Evolutionary conservation across 208 protist species (phyloP), one percentile per base, ranked within the genome.

Genomic region (Naegleria lovaniensis): DNA sequence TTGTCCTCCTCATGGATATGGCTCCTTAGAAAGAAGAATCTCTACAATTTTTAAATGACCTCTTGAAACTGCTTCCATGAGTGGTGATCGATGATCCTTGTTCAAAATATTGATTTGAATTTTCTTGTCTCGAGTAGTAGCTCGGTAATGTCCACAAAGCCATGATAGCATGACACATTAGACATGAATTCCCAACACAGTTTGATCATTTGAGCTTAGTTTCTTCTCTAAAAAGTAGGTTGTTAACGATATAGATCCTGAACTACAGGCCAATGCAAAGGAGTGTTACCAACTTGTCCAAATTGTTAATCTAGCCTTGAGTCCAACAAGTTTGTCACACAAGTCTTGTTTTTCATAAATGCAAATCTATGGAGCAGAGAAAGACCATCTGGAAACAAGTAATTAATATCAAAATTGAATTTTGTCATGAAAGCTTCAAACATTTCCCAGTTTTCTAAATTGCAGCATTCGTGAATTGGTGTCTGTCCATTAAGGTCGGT

Each of bases 211-310:
- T 5, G 55, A 1, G n/a, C 13, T 13, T 6, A 39, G 13, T 15
- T 88, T 88, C 41, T 88, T 88, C 11, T 88, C 85, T 7, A 88
- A 38, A 39, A 59, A 58, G 25, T 39, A 58, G 13, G 51, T 58
- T 0, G 33, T 29, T 7, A 58, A 6, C 15, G 51, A 29, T 15
- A 16, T 4, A 38, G 41, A 88, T 2, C 22, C 19, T 39, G 85
- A 19, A 19, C 41, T 58, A 58, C 9, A 15, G 9, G 85, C 85
- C 41, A 88, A 58, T 88, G 85, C 9, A 88, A 4, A 38, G 85
- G 25, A 38, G 85, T 88, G 58, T 88, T 88, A 22, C 85, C 85
- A 38, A 58, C 41, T 36, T 51, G 40, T 88, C 85, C 39, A 58
- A 6, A 25, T 5, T 9, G 33, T 29, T 58, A 39, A 58, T 22